phyloP scores from a whole-genome alignment of 2,329 filamentous ascomycete species.

The Trichoderma koningii region DNA sequence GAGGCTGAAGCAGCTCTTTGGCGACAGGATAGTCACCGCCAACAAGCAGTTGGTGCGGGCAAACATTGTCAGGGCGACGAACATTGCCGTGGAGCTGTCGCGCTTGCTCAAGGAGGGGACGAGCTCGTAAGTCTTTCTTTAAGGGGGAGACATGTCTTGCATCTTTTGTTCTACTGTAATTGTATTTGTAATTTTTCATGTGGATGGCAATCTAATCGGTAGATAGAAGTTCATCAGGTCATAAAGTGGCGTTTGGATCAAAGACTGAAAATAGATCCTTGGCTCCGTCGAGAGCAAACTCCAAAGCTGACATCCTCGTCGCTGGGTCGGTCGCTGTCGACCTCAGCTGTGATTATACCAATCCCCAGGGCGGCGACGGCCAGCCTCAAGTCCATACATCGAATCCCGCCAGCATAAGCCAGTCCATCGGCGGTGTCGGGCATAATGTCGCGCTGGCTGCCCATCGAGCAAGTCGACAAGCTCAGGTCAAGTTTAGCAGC shows the following conservation, averaged over 20 bases:
- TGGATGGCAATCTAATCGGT: constrained; percentile 41
- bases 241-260: constrained; percentile 28
- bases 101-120: constrained; percentile 42
- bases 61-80: constrained; percentile 58
- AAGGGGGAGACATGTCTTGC: constrained; percentile 28
- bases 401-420: constrained; percentile 77
- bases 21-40: constrained; percentile 68
- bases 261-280: constrained; percentile 27
- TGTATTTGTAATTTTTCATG: constrained; percentile 26
- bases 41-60: constrained; percentile 65
- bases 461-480: constrained; percentile 62
- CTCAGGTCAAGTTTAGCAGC: constrained; percentile 73
- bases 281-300: constrained; percentile 24
- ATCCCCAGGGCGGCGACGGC: constrained; percentile 34
- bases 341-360: constrained; percentile 74
- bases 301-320: constrained; percentile 70
- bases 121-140: constrained; percentile 42
- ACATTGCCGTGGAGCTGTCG: constrained; percentile 56
- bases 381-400: constrained; percentile 71
- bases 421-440: constrained; percentile 87
- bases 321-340: constrained; percentile 90
- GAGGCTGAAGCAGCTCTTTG: constrained; percentile 77
- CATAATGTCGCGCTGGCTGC: constrained; percentile 88
- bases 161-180: neutral
- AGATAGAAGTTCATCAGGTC: constrained; percentile 38